Conservation (phyloP, 345 rosid genomes). For the Acer saccharum region DNA sequence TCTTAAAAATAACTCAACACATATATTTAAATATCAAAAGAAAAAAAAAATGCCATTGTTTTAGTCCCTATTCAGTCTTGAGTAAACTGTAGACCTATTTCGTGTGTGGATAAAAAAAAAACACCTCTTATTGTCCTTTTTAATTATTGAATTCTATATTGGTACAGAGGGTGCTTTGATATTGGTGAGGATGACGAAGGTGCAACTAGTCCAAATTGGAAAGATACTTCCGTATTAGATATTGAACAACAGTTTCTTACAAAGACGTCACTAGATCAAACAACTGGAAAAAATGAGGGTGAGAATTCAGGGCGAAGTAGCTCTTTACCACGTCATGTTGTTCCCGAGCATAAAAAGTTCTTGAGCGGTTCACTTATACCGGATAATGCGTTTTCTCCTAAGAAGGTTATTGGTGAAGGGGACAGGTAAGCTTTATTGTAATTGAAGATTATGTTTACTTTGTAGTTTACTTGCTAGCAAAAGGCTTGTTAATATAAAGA, state of each 20-base stretch:
- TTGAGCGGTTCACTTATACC: conserved; percentile 66
- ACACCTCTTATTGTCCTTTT: not conserved
- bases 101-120: no score
- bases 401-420: conserved; percentile 52
- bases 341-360: conserved; percentile 50
- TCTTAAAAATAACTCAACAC: no score
- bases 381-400: conserved; percentile 51
- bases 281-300: conserved; percentile 47
- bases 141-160: conserved; percentile 17
- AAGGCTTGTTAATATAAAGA: not conserved
- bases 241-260: conserved; percentile 45
- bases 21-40: no score
- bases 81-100: no score
- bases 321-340: conserved; percentile 45
- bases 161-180: conserved; percentile 89
- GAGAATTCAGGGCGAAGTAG: conserved; percentile 50
- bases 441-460: not conserved
- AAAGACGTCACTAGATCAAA: conserved; percentile 43
- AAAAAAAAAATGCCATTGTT: no score
- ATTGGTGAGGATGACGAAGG: conserved; percentile 62
- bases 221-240: conserved; percentile 43
- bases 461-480: not conserved
- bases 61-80: no score
- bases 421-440: conserved; percentile 56
- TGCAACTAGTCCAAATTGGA: conserved; percentile 62